Evolutionary conservation across 2,329 filamentous ascomycete species (phyloP).

Genomic region (Dactylonectria estremocensis): DNA sequence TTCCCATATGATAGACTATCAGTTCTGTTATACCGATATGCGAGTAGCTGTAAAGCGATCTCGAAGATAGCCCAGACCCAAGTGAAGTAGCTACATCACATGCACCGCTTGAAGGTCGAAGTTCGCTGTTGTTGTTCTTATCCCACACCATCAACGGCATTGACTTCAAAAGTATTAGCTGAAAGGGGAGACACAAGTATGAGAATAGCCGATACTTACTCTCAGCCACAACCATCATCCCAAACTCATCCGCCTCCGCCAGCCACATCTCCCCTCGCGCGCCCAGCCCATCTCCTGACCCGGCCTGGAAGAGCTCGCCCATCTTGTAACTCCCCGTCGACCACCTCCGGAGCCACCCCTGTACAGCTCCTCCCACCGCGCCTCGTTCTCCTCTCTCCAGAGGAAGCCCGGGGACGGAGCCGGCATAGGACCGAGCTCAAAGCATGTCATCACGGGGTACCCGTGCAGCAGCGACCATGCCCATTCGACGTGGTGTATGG

Average conservation of each 20-base stretch:
- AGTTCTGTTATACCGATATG: too few relatives aligned
- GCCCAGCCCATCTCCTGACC: background rate
- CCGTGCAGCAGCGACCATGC: constrained; percentile 7
- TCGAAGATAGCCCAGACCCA: too few relatives aligned
- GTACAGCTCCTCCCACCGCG: constrained; percentile 1
- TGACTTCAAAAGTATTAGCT: too few relatives aligned
- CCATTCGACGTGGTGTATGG: constrained; percentile 11
- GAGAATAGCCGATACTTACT: too few relatives aligned
- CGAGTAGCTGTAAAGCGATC: too few relatives aligned
- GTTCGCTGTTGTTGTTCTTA: too few relatives aligned
- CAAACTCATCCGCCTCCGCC: constrained; percentile 13
- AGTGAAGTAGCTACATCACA: too few relatives aligned
- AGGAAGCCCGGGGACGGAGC: constrained; percentile 7
- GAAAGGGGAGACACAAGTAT: too few relatives aligned
- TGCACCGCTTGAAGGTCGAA: too few relatives aligned
- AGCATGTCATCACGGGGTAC: constrained; percentile 1
- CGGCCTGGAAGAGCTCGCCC: background rate
- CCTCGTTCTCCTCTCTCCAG: background rate
- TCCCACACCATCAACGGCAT: too few relatives aligned
- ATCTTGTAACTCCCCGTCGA: constrained; percentile 9
- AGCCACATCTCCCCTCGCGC: constrained; percentile 10
- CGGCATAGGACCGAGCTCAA: constrained; percentile 5
- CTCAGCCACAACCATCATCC: constrained; percentile 17
- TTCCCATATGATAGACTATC: too few relatives aligned
- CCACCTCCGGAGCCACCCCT: background rate